A percentile compares a stretch with the other conserved stretches of the same genome.
phyloP scores from a whole-genome alignment of 2,329 filamentous ascomycete genomes.

The Calonectria leucothoes region DNA sequence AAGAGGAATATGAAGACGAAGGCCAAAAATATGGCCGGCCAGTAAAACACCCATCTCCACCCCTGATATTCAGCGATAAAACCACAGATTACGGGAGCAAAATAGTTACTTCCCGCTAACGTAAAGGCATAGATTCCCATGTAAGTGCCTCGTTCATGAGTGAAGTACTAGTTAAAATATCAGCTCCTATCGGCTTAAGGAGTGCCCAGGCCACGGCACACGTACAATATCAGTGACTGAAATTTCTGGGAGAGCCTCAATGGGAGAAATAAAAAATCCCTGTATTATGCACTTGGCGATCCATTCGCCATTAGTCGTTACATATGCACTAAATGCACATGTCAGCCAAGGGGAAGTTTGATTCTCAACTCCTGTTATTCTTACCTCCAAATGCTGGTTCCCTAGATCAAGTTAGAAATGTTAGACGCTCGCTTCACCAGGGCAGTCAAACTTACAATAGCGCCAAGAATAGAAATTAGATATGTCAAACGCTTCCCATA shows the following conservation, averaged over 20 bases:
- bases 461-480: slow-evolving; percentile 49
- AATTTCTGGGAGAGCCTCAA: slow-evolving; percentile 59
- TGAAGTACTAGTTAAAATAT: slow-evolving; percentile 41
- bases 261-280: slow-evolving; percentile 57
- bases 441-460: slow-evolving; percentile 35
- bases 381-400: slow-evolving; percentile 41
- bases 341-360: not conserved
- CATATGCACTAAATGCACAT: slow-evolving; percentile 44
- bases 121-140: slow-evolving; percentile 55
- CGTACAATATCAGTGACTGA: slow-evolving; percentile 54
- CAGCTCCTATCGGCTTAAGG: not conserved
- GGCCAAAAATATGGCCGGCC: slow-evolving; percentile 53
- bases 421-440: not conserved
- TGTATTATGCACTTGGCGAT: slow-evolving; percentile 57
- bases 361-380: rapidly evolving
- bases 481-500: slow-evolving; percentile 57
- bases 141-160: slow-evolving; percentile 57
- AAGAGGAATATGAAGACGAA: slow-evolving; percentile 55
- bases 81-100: slow-evolving; percentile 57
- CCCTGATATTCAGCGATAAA: slow-evolving; percentile 57
- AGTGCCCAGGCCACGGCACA: rapidly evolving
- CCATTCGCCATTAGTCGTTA: slow-evolving; percentile 55
- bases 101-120: slow-evolving; percentile 55
- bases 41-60: slow-evolving; percentile 58
- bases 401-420: slow-evolving; percentile 12